Base-by-base conservation (phyloP, 192 early-diverging fungal species). In the Dispira simplex region DNA sequence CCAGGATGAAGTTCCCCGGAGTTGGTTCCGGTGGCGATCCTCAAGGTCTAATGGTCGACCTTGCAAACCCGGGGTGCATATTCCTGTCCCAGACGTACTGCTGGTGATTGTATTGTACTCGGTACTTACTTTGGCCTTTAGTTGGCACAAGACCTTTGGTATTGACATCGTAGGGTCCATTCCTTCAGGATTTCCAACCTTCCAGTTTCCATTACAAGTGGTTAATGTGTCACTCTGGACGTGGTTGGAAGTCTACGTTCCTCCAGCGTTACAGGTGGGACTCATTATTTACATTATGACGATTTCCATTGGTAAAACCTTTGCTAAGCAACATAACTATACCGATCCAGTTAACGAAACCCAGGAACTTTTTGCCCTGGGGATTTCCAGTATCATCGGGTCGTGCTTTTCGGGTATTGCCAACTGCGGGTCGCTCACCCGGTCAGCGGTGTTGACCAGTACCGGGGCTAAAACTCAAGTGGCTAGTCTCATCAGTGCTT, bases 361-460 rank as follows among this genome's bases (percentile, higher is more conserved):
- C 25, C 62, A 63, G 21, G 62, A 63, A 44, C 16, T 63, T 8
- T 46, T 46, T 45, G 62, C 62, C 44, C 62, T 63, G 6, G 62
- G 62, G 21, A 25, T 63, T 16, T 44, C 46, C 46, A 44, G 18
- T 10, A 47, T 63, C 8, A 26, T 63, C 21, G 39, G 44, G 32
- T 63, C 62, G 20, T 63, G 27, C 62, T 63, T 63, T 46, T 28
- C 62, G 16, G 27, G 45, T 16, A 44, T 47, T 21, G 62, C 23
- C 10, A 46, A 25, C 14, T 46, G 44, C 28, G 62, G 62, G n/a
- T 44, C 44, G 23, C 20, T 63, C 20, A 46, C 62, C 45, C 62
- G 62, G 25, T 46, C 62, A 10, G 62, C 62, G 10, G 62, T 63
- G n/a, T 44, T 46, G 62, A 20, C 16, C 62, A 27, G n/a, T 44